Evolutionary conservation across 345 rosid genomes (phyloP).

Genomic region (Hibiscus mutabilis): DNA sequence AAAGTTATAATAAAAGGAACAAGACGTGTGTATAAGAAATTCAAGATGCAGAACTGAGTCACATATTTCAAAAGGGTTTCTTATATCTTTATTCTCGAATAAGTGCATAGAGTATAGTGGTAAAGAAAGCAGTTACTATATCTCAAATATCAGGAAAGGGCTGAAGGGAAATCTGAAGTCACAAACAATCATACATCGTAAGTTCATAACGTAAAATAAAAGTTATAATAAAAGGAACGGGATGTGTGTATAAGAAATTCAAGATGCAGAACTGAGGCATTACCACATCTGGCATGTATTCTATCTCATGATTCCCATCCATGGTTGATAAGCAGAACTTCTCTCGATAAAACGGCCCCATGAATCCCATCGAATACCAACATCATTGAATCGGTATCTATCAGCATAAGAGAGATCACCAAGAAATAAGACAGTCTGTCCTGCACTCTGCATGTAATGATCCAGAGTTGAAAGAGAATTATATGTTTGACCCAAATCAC

Average conservation of each 20-base stretch:
- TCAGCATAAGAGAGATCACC: conserved; percentile 99
- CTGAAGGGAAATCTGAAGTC: neutral
- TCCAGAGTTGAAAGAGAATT: conserved; percentile 87
- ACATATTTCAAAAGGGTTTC: neutral
- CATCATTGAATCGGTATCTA: conserved; percentile 67
- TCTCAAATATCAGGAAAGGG: neutral
- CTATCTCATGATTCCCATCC: conserved; percentile 97
- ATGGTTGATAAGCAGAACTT: conserved; percentile 92
- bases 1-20: conserved; percentile 1
- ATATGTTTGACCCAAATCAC: conserved; percentile 96
- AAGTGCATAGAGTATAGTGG: neutral
- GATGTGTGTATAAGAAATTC: neutral
- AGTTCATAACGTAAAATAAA: neutral
- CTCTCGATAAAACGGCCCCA: conserved; percentile 90
- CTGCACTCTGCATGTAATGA: conserved; percentile 82
- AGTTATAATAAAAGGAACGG: conserved; percentile 1
- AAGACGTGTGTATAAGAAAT: neutral
- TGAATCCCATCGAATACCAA: conserved; percentile 82
- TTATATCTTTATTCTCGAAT: neutral
- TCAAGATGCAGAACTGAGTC: neutral
- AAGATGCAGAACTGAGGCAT: conserved; percentile 5
- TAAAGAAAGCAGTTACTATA: neutral
- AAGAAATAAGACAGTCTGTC: conserved; percentile 71
- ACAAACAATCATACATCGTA: no score
- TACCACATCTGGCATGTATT: conserved; percentile 94